These are phyloP conservation scores for Botrytis byssoidea DNA, from an alignment of 2,329 filamentous ascomycete species.

Conservation along the genomic window DNA sequence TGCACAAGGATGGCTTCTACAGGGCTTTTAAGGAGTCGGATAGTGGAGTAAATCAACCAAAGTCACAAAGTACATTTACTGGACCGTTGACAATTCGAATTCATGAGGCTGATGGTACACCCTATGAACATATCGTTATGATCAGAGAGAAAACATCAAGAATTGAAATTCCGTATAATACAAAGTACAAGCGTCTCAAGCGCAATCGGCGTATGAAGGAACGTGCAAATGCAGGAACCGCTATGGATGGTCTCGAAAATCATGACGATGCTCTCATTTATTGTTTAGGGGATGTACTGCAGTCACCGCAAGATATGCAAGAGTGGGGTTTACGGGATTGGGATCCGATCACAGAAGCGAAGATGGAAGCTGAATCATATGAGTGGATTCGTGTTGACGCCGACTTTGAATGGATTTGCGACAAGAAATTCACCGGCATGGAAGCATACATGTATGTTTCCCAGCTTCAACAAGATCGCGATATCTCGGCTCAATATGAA, in stretches of 20 bases:
- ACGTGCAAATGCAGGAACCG: conserved; percentile 62
- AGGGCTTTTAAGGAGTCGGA: conserved; percentile 79
- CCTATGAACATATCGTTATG: conserved; percentile 96
- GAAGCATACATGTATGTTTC: conserved; percentile 97
- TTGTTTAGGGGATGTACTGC: conserved; percentile 86
- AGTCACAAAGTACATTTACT: conserved; percentile 78
- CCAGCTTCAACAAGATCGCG: conserved; percentile 93
- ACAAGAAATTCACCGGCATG: conserved; percentile 73
- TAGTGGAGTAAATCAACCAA: conserved; percentile 65
- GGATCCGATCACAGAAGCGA: conserved; percentile 81
- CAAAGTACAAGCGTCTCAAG: conserved; percentile 97
- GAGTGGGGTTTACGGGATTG: conserved; percentile 88
- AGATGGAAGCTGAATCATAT: conserved; percentile 94
- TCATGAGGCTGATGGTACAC: conserved; percentile 95
- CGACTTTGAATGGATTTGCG: conserved; percentile 96
- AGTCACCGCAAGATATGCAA: conserved; percentile 74
- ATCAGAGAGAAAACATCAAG: conserved; percentile 83
- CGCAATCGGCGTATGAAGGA: conserved; percentile 81
- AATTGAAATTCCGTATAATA: conserved; percentile 97
- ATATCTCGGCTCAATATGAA: conserved; percentile 84
- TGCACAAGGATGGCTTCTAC: conserved; percentile 76
- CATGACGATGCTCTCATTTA: conserved; percentile 85
- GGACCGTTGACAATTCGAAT: conserved; percentile 98
- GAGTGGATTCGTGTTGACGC: conserved; percentile 99
- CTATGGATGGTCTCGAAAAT: conserved; percentile 62